A percentile compares a stretch with the other conserved stretches of the same genome.
These are phyloP conservation scores for Capsicum chinense DNA, from an alignment of 257 asterid genomes.

Conservation along the genomic window DNA sequence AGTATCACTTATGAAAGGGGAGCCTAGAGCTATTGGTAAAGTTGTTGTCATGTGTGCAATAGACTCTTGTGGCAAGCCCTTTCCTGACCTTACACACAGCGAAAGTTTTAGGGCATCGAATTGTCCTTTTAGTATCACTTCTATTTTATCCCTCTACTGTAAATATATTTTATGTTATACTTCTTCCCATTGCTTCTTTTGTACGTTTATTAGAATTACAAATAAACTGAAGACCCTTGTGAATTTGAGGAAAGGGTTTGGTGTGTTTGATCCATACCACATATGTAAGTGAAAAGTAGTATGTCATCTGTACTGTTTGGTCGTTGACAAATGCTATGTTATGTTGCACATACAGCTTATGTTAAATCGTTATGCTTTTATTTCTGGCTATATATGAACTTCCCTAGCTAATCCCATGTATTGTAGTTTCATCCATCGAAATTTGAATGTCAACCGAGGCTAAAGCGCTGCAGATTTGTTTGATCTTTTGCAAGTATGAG, in stretches of 20 bases:
- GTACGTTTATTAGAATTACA: neutral
- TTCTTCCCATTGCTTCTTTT: neutral
- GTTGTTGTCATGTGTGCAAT: too few relatives aligned
- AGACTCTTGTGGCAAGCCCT: too few relatives aligned
- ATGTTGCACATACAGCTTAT: neutral
- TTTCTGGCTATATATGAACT: neutral
- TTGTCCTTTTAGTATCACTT: neutral
- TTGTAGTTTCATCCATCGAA: neutral
- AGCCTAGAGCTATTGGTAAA: too few relatives aligned
- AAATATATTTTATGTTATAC: neutral
- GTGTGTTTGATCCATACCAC: neutral
- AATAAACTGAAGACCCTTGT: conserved; percentile 1
- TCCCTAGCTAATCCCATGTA: neutral
- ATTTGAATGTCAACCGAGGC: too few relatives aligned
- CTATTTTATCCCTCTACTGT: neutral
- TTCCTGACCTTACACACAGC: too few relatives aligned
- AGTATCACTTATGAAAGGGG: neutral
- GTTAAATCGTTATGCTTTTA: neutral
- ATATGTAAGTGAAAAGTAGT: neutral
- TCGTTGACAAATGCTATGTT: neutral
- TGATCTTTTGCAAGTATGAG: too few relatives aligned
- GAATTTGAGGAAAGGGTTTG: neutral
- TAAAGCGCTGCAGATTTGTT: too few relatives aligned
- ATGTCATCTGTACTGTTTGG: neutral
- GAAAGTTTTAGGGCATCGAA: too few relatives aligned